Evolutionary conservation across 83 land plant genomes (phyloP), one percentile per base, ranked within the genome.

Genomic region (Larix sibirica): DNA sequence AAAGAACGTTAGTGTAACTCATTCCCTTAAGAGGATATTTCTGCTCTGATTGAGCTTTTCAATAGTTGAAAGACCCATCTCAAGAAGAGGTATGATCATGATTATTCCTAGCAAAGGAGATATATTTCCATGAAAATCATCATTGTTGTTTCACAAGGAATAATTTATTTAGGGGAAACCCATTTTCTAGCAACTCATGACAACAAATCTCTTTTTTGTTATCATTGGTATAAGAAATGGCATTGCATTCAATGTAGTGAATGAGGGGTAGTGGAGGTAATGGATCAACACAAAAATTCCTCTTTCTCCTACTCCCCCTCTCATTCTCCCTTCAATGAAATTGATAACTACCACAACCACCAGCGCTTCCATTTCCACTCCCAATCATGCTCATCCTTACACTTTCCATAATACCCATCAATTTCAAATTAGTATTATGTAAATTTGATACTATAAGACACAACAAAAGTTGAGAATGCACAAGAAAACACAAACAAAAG

Each of bases 261-360:
- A 81, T 54, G 20, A 84, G 56, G n/a, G 90, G 77, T 50, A 68
- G 56, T 13, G 81, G 31, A 18, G 83, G 17, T 28, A 58, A 92
- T 2, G 87, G 86, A 83, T 94, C 96, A 18, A 94, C 92, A 40
- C 93, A 81, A 58, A 87, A 94, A 70, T 94, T 94, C 47, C 96
- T 84, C 86, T 94, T 94, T 71, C 90, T 94, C 81, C 96, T 82
- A 81, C 88, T 90, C 8, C 87, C 90, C 69, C 88, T 94, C 60
- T 94, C 96, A 42, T 74, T 74, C 56, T 74, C 77, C 16, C 56
- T 42, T 14, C 12, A 12, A 9, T 12, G 56, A 47, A 74, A 74
- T 74, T 74, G 77, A n/a, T 26, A n/a, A 74, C 54, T 58, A 21
- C 21, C 47, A 23, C 17, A 44, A 70, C 33, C 40, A 70, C 73